These are phyloP conservation scores for Acanthamoeba healyi DNA, from an alignment of 208 protist species.

Conservation along the genomic window DNA sequence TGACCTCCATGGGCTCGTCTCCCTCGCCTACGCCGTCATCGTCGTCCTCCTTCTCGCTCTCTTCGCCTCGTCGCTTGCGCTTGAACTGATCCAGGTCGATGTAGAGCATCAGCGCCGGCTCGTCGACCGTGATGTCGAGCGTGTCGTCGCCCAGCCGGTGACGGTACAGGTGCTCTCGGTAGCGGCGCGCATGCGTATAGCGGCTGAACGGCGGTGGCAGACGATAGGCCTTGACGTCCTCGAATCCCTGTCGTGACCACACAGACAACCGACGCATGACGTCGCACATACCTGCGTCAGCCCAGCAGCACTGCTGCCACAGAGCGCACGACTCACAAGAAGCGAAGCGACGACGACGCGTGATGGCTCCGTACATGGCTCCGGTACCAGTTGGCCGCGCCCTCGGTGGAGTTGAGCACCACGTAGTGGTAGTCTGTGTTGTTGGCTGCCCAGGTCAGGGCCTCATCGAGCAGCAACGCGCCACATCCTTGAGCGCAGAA, in stretches of 20 bases:
- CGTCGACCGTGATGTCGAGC: slow-evolving; percentile 26
- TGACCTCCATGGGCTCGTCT: background rate
- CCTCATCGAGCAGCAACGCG: slow-evolving; percentile 31
- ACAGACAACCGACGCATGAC: background rate
- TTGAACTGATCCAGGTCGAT: slow-evolving; percentile 59
- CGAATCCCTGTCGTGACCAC: background rate
- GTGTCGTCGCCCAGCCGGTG: slow-evolving; percentile 24
- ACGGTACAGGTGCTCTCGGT: slow-evolving; percentile 18
- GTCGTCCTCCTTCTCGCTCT: slow-evolving; percentile 42
- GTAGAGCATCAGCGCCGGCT: slow-evolving; percentile 32
- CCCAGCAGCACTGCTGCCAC: too few relatives aligned
- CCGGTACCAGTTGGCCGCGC: slow-evolving; percentile 22
- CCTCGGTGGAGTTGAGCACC: slow-evolving; percentile 51
- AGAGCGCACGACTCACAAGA: too few relatives aligned
- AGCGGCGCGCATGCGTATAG: background rate
- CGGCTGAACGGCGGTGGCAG: slow-evolving; percentile 45
- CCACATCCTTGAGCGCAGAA: slow-evolving; percentile 47
- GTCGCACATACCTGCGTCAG: too few relatives aligned
- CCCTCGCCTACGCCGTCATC: background rate
- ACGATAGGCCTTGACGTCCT: slow-evolving; percentile 37
- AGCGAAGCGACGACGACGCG: background rate
- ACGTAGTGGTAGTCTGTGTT: slow-evolving; percentile 22
- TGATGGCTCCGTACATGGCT: slow-evolving; percentile 28
- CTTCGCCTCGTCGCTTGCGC: slow-evolving; percentile 30
- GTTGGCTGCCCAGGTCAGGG: slow-evolving; percentile 39